Evolutionary conservation across 129 eudicot genomes (phyloP).

Genomic region (Heracleum sosnowskyi): DNA sequence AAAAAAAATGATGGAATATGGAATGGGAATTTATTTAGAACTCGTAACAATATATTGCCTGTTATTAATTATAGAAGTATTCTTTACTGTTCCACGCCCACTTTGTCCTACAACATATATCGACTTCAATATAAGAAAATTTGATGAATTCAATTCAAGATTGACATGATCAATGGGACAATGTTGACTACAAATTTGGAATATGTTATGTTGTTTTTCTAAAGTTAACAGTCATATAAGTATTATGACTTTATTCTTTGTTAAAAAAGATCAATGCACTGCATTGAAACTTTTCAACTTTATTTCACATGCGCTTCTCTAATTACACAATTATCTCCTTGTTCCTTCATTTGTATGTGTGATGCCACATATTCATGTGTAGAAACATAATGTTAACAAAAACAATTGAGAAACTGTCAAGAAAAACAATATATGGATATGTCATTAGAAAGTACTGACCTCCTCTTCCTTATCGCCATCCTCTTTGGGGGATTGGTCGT

Average conservation of each 20-base stretch:
- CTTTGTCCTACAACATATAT: neutral
- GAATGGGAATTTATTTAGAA: too few species aligned
- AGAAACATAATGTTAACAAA: neutral
- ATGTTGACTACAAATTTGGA: neutral
- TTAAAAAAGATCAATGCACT: neutral
- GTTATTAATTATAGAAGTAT: neutral
- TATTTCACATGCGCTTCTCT: neutral
- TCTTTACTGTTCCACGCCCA: neutral
- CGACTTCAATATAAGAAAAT: neutral
- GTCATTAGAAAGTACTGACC: constrained; percentile 7
- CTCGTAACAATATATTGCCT: neutral
- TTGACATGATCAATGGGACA: neutral
- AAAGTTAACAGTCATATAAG: neutral
- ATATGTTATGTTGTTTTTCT: neutral
- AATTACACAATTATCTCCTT: neutral
- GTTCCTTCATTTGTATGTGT: neutral
- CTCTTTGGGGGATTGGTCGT: neutral
- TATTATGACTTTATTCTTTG: neutral
- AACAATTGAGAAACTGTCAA: neutral
- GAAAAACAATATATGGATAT: neutral
- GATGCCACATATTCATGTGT: neutral
- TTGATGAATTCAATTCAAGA: neutral
- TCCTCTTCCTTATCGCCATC: constrained; percentile 12
- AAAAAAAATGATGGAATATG: neutral
- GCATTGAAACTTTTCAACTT: neutral